Percentiles rank a stretch among this genome's conserved stretches.
Conservation (phyloP, 495 filamentous ascomycete genomes). For the Entonaema liquescens region DNA sequence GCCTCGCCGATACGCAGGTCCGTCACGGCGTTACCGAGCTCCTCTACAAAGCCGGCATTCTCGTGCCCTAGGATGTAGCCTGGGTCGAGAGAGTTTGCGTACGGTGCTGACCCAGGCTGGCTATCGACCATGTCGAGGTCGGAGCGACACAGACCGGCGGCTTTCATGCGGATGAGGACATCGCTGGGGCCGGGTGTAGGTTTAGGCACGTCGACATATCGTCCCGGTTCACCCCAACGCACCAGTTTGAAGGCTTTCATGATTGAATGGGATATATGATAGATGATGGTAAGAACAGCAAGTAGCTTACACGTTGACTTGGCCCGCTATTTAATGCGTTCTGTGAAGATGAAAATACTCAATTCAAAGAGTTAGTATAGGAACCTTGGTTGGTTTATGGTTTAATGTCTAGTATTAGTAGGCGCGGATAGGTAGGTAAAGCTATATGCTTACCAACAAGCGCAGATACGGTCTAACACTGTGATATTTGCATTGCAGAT, state of each 20-base stretch:
- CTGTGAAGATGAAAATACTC: not conserved
- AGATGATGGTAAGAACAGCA: not conserved
- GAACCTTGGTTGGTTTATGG: not conserved
- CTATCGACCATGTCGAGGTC: constrained; percentile 58
- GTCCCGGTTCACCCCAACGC: constrained; percentile 27
- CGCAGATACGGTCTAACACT: not conserved
- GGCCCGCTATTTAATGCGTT: not conserved
- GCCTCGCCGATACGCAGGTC: constrained; percentile 58
- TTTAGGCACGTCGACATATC: constrained; percentile 20
- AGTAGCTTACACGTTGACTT: not conserved
- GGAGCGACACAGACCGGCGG: constrained; percentile 57
- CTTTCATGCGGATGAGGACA: constrained; percentile 60
- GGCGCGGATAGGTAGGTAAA: not conserved
- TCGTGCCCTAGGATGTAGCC: constrained; percentile 37
- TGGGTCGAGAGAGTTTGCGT: constrained; percentile 16
- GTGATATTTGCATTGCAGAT: not conserved
- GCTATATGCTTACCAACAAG: not conserved
- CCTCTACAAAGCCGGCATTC: constrained; percentile 53
- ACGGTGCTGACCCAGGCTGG: constrained; percentile 8
- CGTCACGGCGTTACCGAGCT: constrained; percentile 51
- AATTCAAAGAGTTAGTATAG: not conserved
- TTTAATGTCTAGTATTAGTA: not conserved
- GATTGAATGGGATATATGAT: not conserved
- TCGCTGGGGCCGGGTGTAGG: constrained; percentile 38
- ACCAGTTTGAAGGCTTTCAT: constrained; percentile 29